phyloP scores from a whole-genome alignment of 164 flowering plant species.

The Magnolia changhungtana region DNA sequence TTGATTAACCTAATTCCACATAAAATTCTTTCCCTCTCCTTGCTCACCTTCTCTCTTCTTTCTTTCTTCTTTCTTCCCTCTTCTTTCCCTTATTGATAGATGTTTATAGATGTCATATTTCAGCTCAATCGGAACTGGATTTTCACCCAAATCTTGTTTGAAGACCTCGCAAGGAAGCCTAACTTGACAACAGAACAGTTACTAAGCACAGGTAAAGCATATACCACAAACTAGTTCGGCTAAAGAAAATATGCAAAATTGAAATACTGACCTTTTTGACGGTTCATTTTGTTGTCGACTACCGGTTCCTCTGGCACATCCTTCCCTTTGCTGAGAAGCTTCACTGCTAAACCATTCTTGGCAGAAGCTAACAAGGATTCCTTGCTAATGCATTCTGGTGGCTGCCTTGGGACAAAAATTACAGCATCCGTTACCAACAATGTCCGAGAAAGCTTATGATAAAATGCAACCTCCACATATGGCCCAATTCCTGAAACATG shows the following conservation, averaged over 20 bases:
- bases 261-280: conserved; percentile 65
- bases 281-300: conserved; percentile 64
- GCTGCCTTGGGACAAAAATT: conserved; percentile 86
- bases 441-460: conserved; percentile 77
- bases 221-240: not conserved
- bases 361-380: conserved; percentile 83
- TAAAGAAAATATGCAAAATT: not conserved
- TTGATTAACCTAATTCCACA: too few relatives aligned
- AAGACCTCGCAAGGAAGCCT: too few relatives aligned
- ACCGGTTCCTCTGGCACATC: conserved; percentile 81
- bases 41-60: too few relatives aligned
- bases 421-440: conserved; percentile 92
- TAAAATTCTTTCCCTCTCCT: too few relatives aligned
- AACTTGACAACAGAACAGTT: not conserved
- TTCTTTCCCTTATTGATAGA: too few relatives aligned
- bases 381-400: conserved; percentile 85
- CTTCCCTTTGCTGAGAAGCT: conserved; percentile 84
- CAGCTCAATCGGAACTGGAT: too few relatives aligned
- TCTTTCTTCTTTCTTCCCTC: too few relatives aligned
- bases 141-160: too few relatives aligned
- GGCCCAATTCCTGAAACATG: conserved; percentile 86
- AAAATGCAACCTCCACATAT: conserved; percentile 96
- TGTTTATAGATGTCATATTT: too few relatives aligned
- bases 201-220: not conserved
- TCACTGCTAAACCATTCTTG: conserved; percentile 91